Percentiles rank a stretch among this genome's conserved stretches.
These are phyloP conservation scores for Beauveria scarabaeidicola DNA, from an alignment of 2,329 filamentous ascomycete genomes.

Conservation along the genomic window DNA sequence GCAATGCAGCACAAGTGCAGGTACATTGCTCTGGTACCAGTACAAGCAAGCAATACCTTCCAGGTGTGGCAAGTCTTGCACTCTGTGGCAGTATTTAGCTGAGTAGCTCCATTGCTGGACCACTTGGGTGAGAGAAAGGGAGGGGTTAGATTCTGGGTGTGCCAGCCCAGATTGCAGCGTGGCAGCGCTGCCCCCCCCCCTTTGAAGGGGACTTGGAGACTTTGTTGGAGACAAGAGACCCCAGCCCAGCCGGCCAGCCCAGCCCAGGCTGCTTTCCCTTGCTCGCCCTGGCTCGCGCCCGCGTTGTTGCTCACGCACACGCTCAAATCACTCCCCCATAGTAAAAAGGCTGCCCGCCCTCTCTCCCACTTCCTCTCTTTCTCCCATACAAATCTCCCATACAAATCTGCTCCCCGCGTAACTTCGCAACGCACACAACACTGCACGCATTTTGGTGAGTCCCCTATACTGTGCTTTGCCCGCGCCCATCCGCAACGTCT, in stretches of 20 bases:
- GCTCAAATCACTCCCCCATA: slow-evolving; percentile 56
- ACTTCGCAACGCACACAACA: slow-evolving; percentile 33
- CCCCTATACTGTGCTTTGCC: slow-evolving; percentile 31
- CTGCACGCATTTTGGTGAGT: slow-evolving; percentile 40
- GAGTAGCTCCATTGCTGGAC: slow-evolving; percentile 4
- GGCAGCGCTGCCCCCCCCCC: slow-evolving; percentile 5
- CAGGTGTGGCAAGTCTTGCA: not conserved
- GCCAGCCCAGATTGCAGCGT: slow-evolving; percentile 9
- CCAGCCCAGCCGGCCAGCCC: not conserved
- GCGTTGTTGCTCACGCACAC: slow-evolving; percentile 24
- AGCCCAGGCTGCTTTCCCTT: not conserved
- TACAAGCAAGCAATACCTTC: not conserved
- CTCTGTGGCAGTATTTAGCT: slow-evolving; percentile 1
- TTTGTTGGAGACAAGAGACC: not conserved
- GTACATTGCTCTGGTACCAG: slow-evolving; percentile 1
- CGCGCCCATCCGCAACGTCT: slow-evolving; percentile 26
- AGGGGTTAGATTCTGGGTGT: not conserved
- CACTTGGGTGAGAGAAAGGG: not conserved
- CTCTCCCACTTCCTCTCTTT: slow-evolving; percentile 46
- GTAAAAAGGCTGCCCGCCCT: slow-evolving; percentile 54
- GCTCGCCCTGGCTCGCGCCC: slow-evolving; percentile 12
- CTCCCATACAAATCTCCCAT: slow-evolving; percentile 54
- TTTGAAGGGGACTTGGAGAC: too few species aligned
- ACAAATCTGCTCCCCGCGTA: slow-evolving; percentile 34
- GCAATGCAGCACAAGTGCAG: not conserved